phyloP scores from a whole-genome alignment of 192 early-diverging fungal genomes.

The Coemansia pectinata region DNA sequence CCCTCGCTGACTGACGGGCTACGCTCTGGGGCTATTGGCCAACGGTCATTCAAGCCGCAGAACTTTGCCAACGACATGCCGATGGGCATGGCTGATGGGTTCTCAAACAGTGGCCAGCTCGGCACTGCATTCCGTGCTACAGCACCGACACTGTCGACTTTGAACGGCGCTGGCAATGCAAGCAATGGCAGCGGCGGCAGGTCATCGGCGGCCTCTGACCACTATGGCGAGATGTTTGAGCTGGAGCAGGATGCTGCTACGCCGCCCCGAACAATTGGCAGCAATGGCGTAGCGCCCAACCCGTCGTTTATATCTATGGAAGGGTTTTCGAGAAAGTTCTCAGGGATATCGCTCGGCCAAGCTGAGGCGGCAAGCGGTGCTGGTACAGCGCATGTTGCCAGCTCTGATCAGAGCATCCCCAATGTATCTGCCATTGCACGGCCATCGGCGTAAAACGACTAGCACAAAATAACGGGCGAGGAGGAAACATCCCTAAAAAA shows the following conservation, averaged over 20 bases:
- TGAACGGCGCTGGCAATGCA: not conserved
- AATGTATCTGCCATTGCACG: constrained; percentile 37
- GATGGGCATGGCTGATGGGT: not conserved
- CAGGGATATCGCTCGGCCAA: constrained; percentile 30
- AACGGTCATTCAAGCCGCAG: constrained; percentile 13
- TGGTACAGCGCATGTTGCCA: not conserved
- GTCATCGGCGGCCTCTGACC: constrained; percentile 44
- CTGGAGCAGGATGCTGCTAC: constrained; percentile 36
- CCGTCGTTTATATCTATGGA: constrained; percentile 45
- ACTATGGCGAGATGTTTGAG: constrained; percentile 52
- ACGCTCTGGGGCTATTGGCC: constrained; percentile 36
- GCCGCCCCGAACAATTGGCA: constrained; percentile 4
- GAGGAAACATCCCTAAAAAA: not conserved
- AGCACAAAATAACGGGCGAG: not conserved
- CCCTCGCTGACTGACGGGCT: constrained; percentile 13
- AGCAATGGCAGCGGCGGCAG: constrained; percentile 25
- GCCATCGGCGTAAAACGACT: constrained; percentile 13
- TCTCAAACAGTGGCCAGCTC: constrained; percentile 2
- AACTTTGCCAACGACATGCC: not conserved
- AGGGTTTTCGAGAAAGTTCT: constrained; percentile 38
- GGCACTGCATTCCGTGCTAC: constrained; percentile 4
- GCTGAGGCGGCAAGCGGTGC: constrained; percentile 7
- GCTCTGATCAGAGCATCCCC: constrained; percentile 15
- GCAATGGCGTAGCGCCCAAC: constrained; percentile 24
- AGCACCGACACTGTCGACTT: not conserved